Evolutionary conservation across 208 protist genomes (phyloP), one percentile per base, ranked within the genome.

Genomic region (Leishmania major): DNA sequence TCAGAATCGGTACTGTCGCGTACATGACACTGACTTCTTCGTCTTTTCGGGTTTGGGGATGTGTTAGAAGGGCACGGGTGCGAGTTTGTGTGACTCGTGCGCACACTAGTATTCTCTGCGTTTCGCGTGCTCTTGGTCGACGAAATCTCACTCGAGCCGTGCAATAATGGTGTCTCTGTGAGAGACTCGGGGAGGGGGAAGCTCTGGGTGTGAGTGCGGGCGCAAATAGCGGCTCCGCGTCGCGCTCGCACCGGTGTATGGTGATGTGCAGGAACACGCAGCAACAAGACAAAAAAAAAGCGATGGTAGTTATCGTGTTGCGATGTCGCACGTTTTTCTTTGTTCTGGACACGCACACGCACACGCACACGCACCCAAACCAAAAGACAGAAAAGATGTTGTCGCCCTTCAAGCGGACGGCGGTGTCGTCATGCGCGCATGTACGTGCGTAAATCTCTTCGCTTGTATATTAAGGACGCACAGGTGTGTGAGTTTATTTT

Each of bases 11-110:
- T 15, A 77, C 45, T 66, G 74, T 77, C 0, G 71, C 28, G 28
- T 79, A 25, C 78, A 86, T 78, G 70, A 17, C 19, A 19, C 70
- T 74, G 70, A 15, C 43, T 74, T 74, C 40, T 51, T 51, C 28
- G 70, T 13, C 47, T 28, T 35, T n/a, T 55, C 25, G 1, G 40
- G 69, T 53, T 35, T 53, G 45, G 22, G 22, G 6, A 3, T 25
- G 57, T 13, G 31, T 5, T 31, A 49, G 7, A 73, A n/a, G 64
- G 28, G 22, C 22, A 31, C 40, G 40, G 8, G 40, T 49, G 67
- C 35, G 40, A 13, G 40, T 49, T 15, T 28, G 67, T 17, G 17
- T 28, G 67, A 43, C 40, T 73, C 40, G 7, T 73, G 17, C 11
- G 67, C 22, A 31, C 67, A 49, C 19, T n/a, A 51, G 35, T 73